Evolutionary conservation across 1,284 basidiomycete genomes (phyloP).

Genomic region (Marasmius oreades): DNA sequence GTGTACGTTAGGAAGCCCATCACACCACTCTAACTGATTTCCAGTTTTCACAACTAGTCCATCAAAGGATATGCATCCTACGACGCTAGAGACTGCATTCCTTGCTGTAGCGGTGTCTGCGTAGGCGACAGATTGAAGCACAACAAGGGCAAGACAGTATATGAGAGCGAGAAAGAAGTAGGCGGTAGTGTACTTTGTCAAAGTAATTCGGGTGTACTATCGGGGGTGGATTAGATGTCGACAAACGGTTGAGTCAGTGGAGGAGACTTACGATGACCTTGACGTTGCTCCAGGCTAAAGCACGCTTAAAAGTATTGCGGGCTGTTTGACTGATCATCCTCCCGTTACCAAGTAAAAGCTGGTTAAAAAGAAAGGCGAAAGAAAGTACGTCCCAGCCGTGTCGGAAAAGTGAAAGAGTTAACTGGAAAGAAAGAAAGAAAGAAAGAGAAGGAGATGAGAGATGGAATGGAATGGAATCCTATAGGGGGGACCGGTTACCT

Average conservation of each 20-base stretch:
- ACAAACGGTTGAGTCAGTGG: background rate
- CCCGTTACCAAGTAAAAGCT: background rate
- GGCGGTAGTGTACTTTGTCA: slow-evolving; percentile 38
- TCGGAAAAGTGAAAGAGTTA: background rate
- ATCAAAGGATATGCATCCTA: slow-evolving; percentile 20
- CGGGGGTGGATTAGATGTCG: background rate
- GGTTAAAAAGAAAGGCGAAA: background rate
- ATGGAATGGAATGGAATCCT: background rate
- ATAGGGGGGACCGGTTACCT: too few species aligned
- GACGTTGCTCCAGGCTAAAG: background rate
- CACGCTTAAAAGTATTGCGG: background rate
- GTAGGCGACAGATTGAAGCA: slow-evolving; percentile 32
- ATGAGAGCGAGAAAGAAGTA: slow-evolving; percentile 41
- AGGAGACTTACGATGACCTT: background rate
- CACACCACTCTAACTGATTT: slow-evolving; percentile 20
- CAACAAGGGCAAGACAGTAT: slow-evolving; percentile 32
- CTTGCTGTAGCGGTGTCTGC: slow-evolving; percentile 29
- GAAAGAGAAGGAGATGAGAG: background rate
- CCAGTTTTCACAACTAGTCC: slow-evolving; percentile 20
- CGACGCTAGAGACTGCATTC: slow-evolving; percentile 24
- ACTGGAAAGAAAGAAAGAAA: background rate
- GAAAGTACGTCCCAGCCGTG: slow-evolving; percentile 4
- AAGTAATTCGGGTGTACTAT: slow-evolving; percentile 39
- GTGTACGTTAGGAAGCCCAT: slow-evolving; percentile 21
- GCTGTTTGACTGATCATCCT: background rate